Base-by-base conservation (phyloP, 225 moss, liverwort and hornwort species). In the Lunularia cruciata region DNA sequence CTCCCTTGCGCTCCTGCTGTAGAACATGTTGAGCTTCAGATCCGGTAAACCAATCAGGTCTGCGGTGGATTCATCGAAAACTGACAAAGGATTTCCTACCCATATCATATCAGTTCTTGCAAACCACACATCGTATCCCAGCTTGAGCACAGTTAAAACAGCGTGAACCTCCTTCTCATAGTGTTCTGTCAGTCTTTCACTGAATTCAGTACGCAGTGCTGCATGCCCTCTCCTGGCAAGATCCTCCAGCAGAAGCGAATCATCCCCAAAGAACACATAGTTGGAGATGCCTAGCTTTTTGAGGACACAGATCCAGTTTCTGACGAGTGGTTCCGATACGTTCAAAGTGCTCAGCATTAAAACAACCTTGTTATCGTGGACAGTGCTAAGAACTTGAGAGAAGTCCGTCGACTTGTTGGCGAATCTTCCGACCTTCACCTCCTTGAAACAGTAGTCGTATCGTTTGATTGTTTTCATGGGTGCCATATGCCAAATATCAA, bases 381-480 rank as follows among this genome's bases (percentile, higher is more conserved):
- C 72, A 30, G 79, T 75, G 18, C 74, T 57, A 8, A 92, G 75
- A 74, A 92, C 77, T 43, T 71, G 55, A 16, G 57, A 63, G 22
- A 88, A 77, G 48, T 89, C 77, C 6, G 68, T 33, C n/a, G 85
- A 60, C 31, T 78, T 79, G 57, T 60, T 78, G 15, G 85, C 86
- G 53, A 79, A 78, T 40, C 60, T 47, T 78, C 87, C 73, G 1
- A 30, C 66, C 28, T 61, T 75, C 57, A 98, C 82, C 51, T 76
- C 73, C 62, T 82, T 87, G 73, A 98, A 98, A 81, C 96, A 98
- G 33, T 68, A 93, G 75, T 98, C 89, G 69, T 86, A 93, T 40
- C 74, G 80, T 25, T 86, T 87, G 36, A 98, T 62, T 26, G 83
- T 58, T 58, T 79, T 85, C 47, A 78, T 76, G 40, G 89, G 85